Evolutionary conservation across 2,329 filamentous ascomycete genomes (phyloP), one percentile per base, ranked within the genome.

Genomic region (Stemphylium beticola): DNA sequence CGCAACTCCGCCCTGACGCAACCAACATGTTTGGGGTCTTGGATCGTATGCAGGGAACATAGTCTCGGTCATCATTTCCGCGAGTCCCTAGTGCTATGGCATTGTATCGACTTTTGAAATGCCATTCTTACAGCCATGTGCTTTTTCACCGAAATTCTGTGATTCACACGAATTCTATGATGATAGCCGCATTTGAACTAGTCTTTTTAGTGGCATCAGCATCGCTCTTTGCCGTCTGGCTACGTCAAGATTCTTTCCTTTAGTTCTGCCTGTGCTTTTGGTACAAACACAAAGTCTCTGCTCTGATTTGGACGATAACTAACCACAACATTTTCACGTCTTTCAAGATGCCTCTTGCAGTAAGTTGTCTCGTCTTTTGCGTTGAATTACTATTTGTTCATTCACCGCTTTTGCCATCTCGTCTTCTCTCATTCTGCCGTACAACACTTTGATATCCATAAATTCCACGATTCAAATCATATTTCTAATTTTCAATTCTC

Each of bases 291-390:
- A 40, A 15, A 20, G 14, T 22, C 4, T 17, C 20, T 20, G 39
- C 53, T 20, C 6, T 32, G 4, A 9, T 22, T 14, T 29, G 6
- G 2, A 26, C 8, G 8, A 20, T 15, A 15, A 12, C 15, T 3
- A 11, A 17, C 31, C 9, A 29, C 18, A 34, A 3, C 45, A 48
- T 49, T 18, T 18, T 63, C 57, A 63, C 38, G 55, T 33, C 55
- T 4, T 10, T 65, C 60, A 73, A 58, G 45, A 73, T 74, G 72
- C 66, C 69, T 63, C 48, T 73, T 42, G 71, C 71, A 59, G 72
- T 74, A 63, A 48, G 57, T 58, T 7, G 20, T 15, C 20, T 18
- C 4, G 8, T 34, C 18, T 14, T 24, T 22, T 9, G 18, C 18
- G 4, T 15, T 12, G 20, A 7, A 15, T 11, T 7, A 4, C 2